A percentile compares a stretch with the other conserved stretches of the same genome.
Evolutionary conservation across 2,329 filamentous ascomycete species (phyloP).

Genomic region (Colletotrichum destructivum): DNA sequence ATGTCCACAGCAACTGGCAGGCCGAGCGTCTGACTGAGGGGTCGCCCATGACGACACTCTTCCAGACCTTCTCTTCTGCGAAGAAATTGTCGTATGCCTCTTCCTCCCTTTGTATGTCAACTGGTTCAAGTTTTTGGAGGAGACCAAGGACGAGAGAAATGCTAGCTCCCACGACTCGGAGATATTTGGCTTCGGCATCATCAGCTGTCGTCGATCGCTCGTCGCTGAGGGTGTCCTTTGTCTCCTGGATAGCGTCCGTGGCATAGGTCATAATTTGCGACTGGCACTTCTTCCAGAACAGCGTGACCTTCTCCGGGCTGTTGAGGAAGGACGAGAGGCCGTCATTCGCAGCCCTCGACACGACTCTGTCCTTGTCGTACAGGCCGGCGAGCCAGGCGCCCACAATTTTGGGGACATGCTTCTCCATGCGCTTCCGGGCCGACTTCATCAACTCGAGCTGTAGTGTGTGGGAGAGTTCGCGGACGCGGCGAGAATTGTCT

Average conservation of each 20-base stretch:
- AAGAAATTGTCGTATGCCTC: conserved; percentile 78
- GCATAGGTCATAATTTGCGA: conserved; percentile 86
- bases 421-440: conserved; percentile 86
- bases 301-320: conserved; percentile 82
- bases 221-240: conserved; percentile 86
- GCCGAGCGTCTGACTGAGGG: conserved; percentile 64
- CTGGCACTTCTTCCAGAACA: conserved; percentile 88
- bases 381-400: conserved; percentile 93
- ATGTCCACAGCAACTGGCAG: conserved; percentile 66
- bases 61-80: conserved; percentile 76
- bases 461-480: conserved; percentile 85
- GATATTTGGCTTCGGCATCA: conserved; percentile 89
- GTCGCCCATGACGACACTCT: conserved; percentile 75
- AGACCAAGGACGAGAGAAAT: conserved; percentile 70
- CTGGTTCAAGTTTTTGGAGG: conserved; percentile 61
- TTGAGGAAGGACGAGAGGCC: conserved; percentile 83
- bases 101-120: conserved; percentile 73
- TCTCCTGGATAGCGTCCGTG: conserved; percentile 85
- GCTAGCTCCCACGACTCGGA: conserved; percentile 76
- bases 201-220: conserved; percentile 87
- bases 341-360: conserved; percentile 82
- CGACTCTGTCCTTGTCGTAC: conserved; percentile 87
- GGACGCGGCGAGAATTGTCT: conserved; percentile 88
- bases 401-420: conserved; percentile 81
- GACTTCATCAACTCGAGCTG: conserved; percentile 76